Conservation (phyloP, 2,329 filamentous ascomycete genomes). For the Alternaria sp. region DNA sequence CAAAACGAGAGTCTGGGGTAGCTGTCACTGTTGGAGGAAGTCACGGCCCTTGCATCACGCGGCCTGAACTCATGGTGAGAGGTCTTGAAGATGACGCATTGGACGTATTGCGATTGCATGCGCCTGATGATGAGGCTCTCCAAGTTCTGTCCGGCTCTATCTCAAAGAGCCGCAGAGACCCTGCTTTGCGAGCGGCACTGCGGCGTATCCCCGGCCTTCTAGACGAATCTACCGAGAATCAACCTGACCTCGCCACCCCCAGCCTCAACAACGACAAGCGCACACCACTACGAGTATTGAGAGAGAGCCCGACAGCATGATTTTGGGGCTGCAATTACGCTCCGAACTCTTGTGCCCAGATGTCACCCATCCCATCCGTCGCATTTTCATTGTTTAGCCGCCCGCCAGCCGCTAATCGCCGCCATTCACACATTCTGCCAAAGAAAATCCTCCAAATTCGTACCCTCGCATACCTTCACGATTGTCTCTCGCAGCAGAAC, state of each 20-base stretch:
- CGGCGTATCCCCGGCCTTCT: slow-evolving; percentile 12
- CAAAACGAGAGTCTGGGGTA: slow-evolving; percentile 3
- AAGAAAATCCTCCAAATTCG: no score
- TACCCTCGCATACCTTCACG: no score
- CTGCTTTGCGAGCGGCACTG: slow-evolving; percentile 10
- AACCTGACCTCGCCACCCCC: slow-evolving; percentile 11
- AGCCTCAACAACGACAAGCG: slow-evolving; percentile 11
- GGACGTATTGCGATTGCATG: neutral
- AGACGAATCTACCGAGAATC: slow-evolving; percentile 11
- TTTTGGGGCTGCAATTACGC: no score
- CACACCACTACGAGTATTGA: no score
- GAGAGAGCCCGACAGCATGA: no score
- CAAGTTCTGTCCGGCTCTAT: slow-evolving; percentile 1
- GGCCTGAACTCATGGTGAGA: neutral
- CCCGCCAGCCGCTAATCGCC: no score
- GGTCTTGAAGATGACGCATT: neutral
- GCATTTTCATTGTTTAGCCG: no score
- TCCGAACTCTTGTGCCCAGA: no score
- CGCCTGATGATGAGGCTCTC: neutral
- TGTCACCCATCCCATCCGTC: no score
- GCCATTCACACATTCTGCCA: no score
- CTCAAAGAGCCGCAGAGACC: slow-evolving; percentile 1
- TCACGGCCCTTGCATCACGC: neutral
- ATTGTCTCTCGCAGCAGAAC: no score
- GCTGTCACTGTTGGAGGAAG: neutral